Evolutionary conservation across 192 early-diverging fungal species (phyloP).

Genomic region (Coemansia sp.): DNA sequence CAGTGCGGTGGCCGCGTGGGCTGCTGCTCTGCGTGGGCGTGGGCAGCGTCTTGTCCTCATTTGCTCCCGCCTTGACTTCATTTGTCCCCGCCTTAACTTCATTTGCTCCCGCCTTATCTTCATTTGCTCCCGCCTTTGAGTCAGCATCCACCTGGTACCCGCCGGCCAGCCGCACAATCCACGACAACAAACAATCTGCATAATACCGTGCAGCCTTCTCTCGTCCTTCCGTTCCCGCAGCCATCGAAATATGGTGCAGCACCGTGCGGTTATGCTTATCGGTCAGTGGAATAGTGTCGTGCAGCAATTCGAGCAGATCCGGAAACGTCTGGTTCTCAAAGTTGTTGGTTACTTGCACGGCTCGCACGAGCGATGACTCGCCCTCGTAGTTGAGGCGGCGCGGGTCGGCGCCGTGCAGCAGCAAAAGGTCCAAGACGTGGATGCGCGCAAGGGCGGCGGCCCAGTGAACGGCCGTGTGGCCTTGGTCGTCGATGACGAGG

Average conservation of each 20-base stretch:
- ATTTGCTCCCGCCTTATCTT: neutral
- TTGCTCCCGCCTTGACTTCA: neutral
- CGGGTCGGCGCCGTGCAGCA: constrained; percentile 74
- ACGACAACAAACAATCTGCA: constrained; percentile 79
- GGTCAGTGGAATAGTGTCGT: constrained; percentile 68
- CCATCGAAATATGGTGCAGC: constrained; percentile 85
- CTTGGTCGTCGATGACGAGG: constrained; percentile 88
- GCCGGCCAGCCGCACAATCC: constrained; percentile 56
- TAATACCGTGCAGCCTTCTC: constrained; percentile 81
- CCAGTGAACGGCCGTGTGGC: constrained; percentile 96
- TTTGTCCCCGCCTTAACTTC: too few species aligned
- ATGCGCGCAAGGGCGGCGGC: constrained; percentile 84
- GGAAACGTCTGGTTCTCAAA: constrained; percentile 81
- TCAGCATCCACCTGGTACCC: constrained; percentile 43
- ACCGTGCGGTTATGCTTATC: constrained; percentile 84
- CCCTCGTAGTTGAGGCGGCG: constrained; percentile 72
- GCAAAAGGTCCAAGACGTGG: constrained; percentile 69
- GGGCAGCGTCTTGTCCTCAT: constrained; percentile 16
- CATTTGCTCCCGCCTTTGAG: constrained; percentile 3
- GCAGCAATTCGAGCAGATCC: constrained; percentile 68
- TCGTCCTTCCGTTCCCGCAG: constrained; percentile 69
- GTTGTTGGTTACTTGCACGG: constrained; percentile 84
- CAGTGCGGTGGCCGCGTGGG: constrained; percentile 7
- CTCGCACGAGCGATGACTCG: constrained; percentile 86
- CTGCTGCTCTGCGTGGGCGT: constrained; percentile 43